Base-by-base conservation (phyloP, 1,139 yeast genomes). In the Petasospora rhodanensis region DNA sequence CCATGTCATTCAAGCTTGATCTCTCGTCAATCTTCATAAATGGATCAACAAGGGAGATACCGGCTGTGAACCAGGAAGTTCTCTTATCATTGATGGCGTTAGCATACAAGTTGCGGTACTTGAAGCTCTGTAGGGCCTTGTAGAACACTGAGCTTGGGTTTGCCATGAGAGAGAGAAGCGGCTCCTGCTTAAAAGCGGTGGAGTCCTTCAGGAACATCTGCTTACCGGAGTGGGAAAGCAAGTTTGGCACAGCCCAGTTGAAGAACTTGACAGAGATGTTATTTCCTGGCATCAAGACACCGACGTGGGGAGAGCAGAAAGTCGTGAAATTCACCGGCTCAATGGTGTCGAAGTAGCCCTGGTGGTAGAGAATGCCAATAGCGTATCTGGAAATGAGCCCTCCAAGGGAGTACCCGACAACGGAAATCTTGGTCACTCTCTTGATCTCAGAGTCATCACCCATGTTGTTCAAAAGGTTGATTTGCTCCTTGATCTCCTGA, bases 221-320 rank as follows among this genome's bases (percentile, higher is more conserved):
- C 24, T 65, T 59, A 3, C 94, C 91, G 2, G 89, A 74, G 34
- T 74, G 71, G 6, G 87, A 86, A 52, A 85, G 60, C 28, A 80
- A 56, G 40, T 62, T 59, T 1, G 93, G 85, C 1, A 76, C 80
- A 14, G 77, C 47, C 34, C 54, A 57, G 53, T 85, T 84, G 62
- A 78, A 81, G 15, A 74, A 31, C 16, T 63, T 56, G 9, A 68
- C 62, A 2, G 67, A 54, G 34, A 68, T 43, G 15, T 73, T 63
- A 14, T 53, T 46, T 6, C 83, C 79, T 2, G 91, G 82, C 13
- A 80, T 77, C 35, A 74, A 59, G 1, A 73, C 82, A 4, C 95
- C 95, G 2, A 83, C 83, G 56, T 85, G 95, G 1, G 95, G 95
- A 1, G 86, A 66, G 47, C 91, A 82, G 49, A 85, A 79, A 1